Base-by-base conservation (phyloP, 257 asterid species). In the Rehmannia glutinosa region DNA sequence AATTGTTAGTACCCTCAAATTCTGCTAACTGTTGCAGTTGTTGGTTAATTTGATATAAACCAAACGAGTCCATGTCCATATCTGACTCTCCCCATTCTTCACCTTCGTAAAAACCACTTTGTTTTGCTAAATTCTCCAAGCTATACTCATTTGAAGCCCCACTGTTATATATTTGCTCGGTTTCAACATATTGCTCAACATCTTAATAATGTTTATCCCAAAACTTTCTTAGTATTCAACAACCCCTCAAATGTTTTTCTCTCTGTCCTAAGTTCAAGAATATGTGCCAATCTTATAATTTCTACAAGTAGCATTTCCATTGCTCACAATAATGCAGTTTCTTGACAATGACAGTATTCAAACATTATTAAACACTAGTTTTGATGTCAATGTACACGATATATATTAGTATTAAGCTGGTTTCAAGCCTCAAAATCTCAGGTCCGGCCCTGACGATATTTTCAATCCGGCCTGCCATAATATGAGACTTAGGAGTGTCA, bases 31-130 rank as follows among this genome's bases (percentile, higher is more conserved):
- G 59, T 33, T 61, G 78, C 39, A 36, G 39, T 30, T 64, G 47
- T 23, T 38, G 74, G 33, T 75, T 16, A 32, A 24, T 50, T 54
- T 42, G 66, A 46, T 63, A n/a, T 27, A 55, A 45, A 30, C 59
- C 52, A 46, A 58, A 64, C 9, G 27, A 64, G 63, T 68, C 78
- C 74, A 36, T 64, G 39, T 27, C 64, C 58, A 60, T 43, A 12
- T 33, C 70, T 32, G 53, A 13, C 6, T 47, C 70, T 41, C 23
- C 66, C 66, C 59, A 43, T 67, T 66, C 77, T 65, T 46, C 69
- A 53, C 36, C 73, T 63, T 43, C 55, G 35, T 19, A 21, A 32
- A 68, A 52, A 66, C 38, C 68, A 56, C 68, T 52, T 27, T 24
- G 65, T 62, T 72, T 62, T 69, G 47, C 57, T 35, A 61, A 28